Percentiles rank a stretch among this genome's conserved stretches.
Conservation (phyloP, 352 stramenopile genomes). For the Phytopythium kandeliae region DNA sequence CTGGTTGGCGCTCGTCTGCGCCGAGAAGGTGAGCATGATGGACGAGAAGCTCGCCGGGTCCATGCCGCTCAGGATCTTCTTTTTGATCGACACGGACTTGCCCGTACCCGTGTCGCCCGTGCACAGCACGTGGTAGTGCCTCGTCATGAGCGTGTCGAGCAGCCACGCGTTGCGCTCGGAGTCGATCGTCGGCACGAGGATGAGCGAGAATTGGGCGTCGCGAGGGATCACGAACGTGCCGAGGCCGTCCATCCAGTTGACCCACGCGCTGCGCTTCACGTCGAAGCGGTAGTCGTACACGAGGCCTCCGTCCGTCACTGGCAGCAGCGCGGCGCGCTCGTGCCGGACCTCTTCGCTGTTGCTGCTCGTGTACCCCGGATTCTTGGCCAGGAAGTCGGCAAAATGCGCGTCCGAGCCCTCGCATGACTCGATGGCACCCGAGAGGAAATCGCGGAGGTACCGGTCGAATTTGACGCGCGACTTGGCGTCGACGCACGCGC, state of each 20-base stretch:
- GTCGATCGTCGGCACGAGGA: constrained; percentile 92
- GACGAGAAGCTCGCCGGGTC: constrained; percentile 59
- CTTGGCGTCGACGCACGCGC: constrained; percentile 85
- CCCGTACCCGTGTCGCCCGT: constrained; percentile 92
- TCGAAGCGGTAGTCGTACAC: constrained; percentile 93
- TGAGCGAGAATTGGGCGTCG: constrained; percentile 80
- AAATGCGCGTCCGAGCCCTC: constrained; percentile 45
- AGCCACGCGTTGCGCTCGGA: constrained; percentile 91
- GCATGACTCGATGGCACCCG: constrained; percentile 20
- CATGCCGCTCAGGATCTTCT: constrained; percentile 85
- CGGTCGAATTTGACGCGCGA: constrained; percentile 79
- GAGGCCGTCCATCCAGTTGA: constrained; percentile 61
- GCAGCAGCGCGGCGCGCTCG: constrained; percentile 24
- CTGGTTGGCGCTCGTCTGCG: constrained; percentile 91
- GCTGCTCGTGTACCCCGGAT: constrained; percentile 52
- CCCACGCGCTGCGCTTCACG: constrained; percentile 76
- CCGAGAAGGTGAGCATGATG: constrained; percentile 93
- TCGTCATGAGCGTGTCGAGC: constrained; percentile 81
- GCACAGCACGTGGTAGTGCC: constrained; percentile 89
- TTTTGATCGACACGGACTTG: constrained; percentile 92
- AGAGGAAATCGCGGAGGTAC: constrained; percentile 76
- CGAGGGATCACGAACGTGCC: constrained; percentile 54
- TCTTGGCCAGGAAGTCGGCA: constrained; percentile 86
- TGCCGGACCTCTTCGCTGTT: neutral
- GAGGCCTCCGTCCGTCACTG: constrained; percentile 55